These are phyloP conservation scores for Hypomyces perniciosus DNA, from an alignment of 2,329 filamentous ascomycete species.

Conservation along the genomic window DNA sequence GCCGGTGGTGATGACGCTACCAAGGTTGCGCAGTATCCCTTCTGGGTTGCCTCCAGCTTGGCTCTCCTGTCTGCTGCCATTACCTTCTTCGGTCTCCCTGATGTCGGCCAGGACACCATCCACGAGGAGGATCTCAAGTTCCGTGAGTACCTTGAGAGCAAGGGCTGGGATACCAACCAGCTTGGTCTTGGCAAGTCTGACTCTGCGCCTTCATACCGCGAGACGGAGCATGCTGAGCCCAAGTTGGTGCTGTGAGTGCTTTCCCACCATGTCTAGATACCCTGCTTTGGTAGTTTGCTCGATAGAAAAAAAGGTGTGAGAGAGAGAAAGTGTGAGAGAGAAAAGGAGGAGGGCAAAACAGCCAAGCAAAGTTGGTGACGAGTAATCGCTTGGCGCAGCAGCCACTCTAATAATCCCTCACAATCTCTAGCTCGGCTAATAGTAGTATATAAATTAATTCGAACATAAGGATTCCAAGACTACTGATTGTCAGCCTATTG, in stretches of 20 bases:
- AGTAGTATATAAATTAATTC: too few relatives aligned
- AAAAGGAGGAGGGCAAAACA: too few relatives aligned
- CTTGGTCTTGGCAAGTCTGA: constrained; percentile 35
- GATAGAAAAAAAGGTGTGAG: too few relatives aligned
- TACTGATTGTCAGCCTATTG: too few relatives aligned
- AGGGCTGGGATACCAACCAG: constrained; percentile 69
- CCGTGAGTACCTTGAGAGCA: constrained; percentile 61
- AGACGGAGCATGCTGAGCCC: constrained; percentile 8
- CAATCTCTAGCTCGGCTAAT: too few relatives aligned
- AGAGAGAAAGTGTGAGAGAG: too few relatives aligned
- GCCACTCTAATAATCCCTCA: too few relatives aligned
- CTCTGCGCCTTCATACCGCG: constrained; percentile 1
- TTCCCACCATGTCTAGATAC: background rate
- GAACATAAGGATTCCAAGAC: too few relatives aligned
- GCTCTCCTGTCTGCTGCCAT: constrained; percentile 65
- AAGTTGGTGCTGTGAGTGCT: constrained; percentile 1
- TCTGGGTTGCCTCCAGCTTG: constrained; percentile 74
- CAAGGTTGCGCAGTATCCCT: constrained; percentile 73
- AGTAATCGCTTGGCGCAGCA: too few relatives aligned
- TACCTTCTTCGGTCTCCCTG: constrained; percentile 60
- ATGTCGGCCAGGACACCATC: constrained; percentile 83
- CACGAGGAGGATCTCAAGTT: constrained; percentile 70
- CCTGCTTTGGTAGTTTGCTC: too few relatives aligned
- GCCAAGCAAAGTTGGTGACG: too few relatives aligned
- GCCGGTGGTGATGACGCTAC: constrained; percentile 49